A percentile compares a stretch with the other conserved stretches of the same genome.
Conservation (phyloP, 2,329 filamentous ascomycete genomes). For the Microascus cirrosus region DNA sequence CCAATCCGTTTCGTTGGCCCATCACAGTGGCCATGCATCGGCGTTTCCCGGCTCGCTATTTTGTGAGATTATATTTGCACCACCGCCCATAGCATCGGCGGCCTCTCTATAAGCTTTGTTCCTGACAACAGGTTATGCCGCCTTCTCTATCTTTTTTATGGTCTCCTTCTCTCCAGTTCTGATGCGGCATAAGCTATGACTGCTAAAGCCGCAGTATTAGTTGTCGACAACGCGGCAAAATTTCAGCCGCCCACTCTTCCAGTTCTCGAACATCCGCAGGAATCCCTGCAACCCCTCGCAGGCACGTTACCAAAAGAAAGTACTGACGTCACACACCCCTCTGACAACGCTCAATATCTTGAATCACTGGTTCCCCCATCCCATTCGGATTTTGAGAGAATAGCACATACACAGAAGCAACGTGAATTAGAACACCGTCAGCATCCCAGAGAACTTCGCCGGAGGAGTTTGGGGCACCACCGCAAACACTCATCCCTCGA, state of each 20-base stretch:
- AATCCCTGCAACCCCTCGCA: too few relatives aligned
- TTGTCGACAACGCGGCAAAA: too few relatives aligned
- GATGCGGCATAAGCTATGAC: too few relatives aligned
- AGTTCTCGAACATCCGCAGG: too few relatives aligned
- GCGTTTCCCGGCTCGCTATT: background rate
- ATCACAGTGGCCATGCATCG: background rate
- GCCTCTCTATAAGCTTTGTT: background rate
- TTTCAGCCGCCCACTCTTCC: too few relatives aligned
- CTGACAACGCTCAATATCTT: constrained; percentile 27
- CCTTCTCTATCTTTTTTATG: too few relatives aligned
- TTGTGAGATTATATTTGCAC: background rate
- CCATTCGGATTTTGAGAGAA: constrained; percentile 31
- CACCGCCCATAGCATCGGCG: background rate
- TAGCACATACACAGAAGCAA: constrained; percentile 34
- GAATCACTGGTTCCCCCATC: constrained; percentile 37
- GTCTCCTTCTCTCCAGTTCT: too few relatives aligned
- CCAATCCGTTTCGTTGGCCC: background rate
- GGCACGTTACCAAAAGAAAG: background rate
- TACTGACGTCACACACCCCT: background rate
- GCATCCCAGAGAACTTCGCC: background rate
- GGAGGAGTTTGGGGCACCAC: background rate
- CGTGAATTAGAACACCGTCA: constrained; percentile 27
- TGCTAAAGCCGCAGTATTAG: too few relatives aligned
- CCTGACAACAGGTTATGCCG: too few relatives aligned
- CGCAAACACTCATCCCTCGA: background rate